Evolutionary conservation across 768 basidiomycete genomes (phyloP).

Genomic region (Mycena epipterygia): DNA sequence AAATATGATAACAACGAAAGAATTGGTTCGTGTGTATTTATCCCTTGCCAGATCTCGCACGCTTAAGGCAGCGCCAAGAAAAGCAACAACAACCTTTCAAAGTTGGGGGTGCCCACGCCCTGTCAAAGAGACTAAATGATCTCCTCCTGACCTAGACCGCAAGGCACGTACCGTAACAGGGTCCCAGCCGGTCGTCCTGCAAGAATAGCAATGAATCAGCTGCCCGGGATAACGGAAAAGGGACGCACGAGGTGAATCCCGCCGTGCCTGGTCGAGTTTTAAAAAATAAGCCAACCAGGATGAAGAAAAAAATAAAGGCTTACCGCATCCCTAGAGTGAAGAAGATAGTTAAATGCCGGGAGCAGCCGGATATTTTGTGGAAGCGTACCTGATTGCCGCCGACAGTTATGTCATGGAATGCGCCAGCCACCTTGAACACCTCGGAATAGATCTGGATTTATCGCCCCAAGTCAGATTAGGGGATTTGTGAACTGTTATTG

Average conservation of each 20-base stretch:
- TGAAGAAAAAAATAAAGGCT: not conserved
- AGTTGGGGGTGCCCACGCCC: conserved; percentile 56
- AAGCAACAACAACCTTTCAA: conserved; percentile 46
- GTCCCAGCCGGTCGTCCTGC: conserved; percentile 56
- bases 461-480: not conserved
- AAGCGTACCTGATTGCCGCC: conserved; percentile 50
- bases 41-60: too few species aligned
- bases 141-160: not conserved
- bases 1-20: too few species aligned
- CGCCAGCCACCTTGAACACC: conserved; percentile 40
- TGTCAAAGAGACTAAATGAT: conserved; percentile 13
- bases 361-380: not conserved
- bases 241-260: conserved; percentile 51
- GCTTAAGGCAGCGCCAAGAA: conserved; percentile 53
- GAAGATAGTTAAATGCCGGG: not conserved
- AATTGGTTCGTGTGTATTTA: too few species aligned
- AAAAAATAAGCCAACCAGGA: not conserved
- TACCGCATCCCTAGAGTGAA: conserved; percentile 10
- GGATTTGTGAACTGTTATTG: not conserved
- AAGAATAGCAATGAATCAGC: conserved; percentile 8
- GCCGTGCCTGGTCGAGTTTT: conserved; percentile 45
- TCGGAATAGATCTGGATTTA: conserved; percentile 53
- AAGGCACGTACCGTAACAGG: conserved; percentile 50
- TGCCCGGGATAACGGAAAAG: not conserved
- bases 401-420: conserved; percentile 57